Evolutionary conservation across 768 basidiomycete genomes (phyloP), one percentile per base, ranked within the genome.

Genomic region (Amylocystis lapponica): DNA sequence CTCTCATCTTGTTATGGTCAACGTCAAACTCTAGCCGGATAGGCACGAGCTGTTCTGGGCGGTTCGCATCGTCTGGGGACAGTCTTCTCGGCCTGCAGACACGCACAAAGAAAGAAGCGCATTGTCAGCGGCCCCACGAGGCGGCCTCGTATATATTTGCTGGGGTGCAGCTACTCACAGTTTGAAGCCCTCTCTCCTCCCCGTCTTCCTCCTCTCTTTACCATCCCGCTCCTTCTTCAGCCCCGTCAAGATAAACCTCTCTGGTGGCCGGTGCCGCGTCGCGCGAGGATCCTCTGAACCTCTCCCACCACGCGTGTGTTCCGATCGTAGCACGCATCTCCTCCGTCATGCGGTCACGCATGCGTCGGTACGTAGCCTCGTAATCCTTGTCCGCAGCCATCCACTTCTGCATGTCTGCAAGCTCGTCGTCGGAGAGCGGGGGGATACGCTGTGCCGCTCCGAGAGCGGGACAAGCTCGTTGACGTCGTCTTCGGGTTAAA

Each of bases 11-110:
- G 58, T 88, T 83, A 56, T 89, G 86, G 44, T 97, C 96, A 36
- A 94, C 84, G 54, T 99, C 96, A 55, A 97, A 83, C 62, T 99
- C 96, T 39, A 99, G 70, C n/a, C 96, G 80, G 30, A 99, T 85
- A 3, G 96, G 96, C 4, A 98, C 84, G 21, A 99, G 83, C 53
- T 81, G 74, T 57, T 99, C 96, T 11, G 77, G 73, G 21, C 74
- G 69, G 51, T 79, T 73, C 5, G 76, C 76, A 26, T 82, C 73
- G 40, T 78, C 73, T 5, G 67, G 55, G 7, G 70, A 64, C 19
- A 87, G 55, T 51, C 72, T 78, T 43, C 80, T 68, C 11, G 88
- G 87, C 47, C 83, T 85, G 41, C 23, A 40, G 16, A 5, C 23
- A 47, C 36, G 42, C 30, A 19, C 41, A 43, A 35, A 20, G 26